A percentile compares a stretch with the other conserved stretches of the same genome.
Conservation (phyloP, 306 rosid species). For the Begonia peltatifolia region DNA sequence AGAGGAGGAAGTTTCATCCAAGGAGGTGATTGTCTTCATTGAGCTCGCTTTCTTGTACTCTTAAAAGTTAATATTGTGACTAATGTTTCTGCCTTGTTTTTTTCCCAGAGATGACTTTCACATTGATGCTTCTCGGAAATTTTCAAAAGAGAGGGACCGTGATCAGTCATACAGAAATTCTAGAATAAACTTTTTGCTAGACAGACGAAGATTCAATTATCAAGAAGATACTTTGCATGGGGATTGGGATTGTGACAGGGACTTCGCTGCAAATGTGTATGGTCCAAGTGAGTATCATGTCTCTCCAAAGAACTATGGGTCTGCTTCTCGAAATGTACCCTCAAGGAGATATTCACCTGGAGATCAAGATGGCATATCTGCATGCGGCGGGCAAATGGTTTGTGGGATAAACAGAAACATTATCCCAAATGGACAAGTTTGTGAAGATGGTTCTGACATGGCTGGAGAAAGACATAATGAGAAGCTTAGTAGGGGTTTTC, state of each 20-base stretch:
- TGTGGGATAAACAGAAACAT: slow-evolving; percentile 43
- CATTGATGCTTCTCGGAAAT: slow-evolving; percentile 21
- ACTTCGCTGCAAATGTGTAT: slow-evolving; percentile 43
- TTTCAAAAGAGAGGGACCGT: slow-evolving; percentile 56
- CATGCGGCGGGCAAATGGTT: slow-evolving; percentile 35
- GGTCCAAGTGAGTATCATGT: slow-evolving; percentile 47
- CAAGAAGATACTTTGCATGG: slow-evolving; percentile 24
- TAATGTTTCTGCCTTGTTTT: slow-evolving; percentile 5
- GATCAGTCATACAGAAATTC: slow-evolving; percentile 50
- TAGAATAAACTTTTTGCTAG: slow-evolving; percentile 48
- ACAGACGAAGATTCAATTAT: slow-evolving; percentile 46
- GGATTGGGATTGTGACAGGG: slow-evolving; percentile 56
- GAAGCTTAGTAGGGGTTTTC: slow-evolving; percentile 44
- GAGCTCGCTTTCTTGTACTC: no score
- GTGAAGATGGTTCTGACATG: slow-evolving; percentile 41
- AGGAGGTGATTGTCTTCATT: slow-evolving; percentile 25
- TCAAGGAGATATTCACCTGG: slow-evolving; percentile 65
- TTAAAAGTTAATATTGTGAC: background rate
- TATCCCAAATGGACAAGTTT: slow-evolving; percentile 50
- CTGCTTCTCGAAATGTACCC: slow-evolving; percentile 28
- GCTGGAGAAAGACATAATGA: slow-evolving; percentile 49
- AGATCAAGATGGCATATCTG: slow-evolving; percentile 23
- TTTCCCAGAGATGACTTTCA: slow-evolving; percentile 46
- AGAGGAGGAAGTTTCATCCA: slow-evolving; percentile 30
- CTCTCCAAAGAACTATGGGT: slow-evolving; percentile 49